Evolutionary conservation across 768 basidiomycete genomes (phyloP).

Genomic region (Chalciporus piperatus): DNA sequence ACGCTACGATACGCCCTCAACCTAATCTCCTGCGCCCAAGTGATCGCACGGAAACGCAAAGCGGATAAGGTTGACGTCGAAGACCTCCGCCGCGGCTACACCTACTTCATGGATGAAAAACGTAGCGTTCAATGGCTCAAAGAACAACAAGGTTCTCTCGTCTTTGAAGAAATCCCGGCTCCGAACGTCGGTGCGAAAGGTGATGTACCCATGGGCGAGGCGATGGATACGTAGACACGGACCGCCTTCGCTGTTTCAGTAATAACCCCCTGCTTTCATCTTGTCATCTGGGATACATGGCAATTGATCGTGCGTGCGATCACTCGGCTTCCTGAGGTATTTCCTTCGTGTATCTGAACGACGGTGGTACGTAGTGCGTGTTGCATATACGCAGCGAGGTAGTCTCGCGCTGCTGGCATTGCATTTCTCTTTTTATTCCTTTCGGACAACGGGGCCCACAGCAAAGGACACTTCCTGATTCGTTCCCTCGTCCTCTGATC

Average conservation of each 20-base stretch:
- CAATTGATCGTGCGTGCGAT: not conserved
- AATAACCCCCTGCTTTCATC: not conserved
- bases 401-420: not conserved
- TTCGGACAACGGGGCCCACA: not conserved
- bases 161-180: constrained; percentile 67
- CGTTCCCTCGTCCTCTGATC: not conserved
- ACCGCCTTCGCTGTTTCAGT: not conserved
- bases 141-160: constrained; percentile 72
- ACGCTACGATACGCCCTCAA: constrained; percentile 94
- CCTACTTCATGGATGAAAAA: constrained; percentile 91
- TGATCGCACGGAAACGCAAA: constrained; percentile 83
- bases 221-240: constrained; percentile 33
- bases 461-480: not conserved
- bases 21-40: constrained; percentile 88
- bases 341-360: not conserved
- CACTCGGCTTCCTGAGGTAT: not conserved
- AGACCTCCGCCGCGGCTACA: constrained; percentile 82
- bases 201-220: constrained; percentile 31
- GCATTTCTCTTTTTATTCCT: not conserved
- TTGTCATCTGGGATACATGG: not conserved
- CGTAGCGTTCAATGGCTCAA: constrained; percentile 89
- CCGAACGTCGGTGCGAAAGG: constrained; percentile 25
- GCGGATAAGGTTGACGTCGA: constrained; percentile 77
- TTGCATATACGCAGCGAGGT: not conserved
- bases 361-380: not conserved